Conservation (phyloP, 2,329 filamentous ascomycete species). For the Penicillium expansum region DNA sequence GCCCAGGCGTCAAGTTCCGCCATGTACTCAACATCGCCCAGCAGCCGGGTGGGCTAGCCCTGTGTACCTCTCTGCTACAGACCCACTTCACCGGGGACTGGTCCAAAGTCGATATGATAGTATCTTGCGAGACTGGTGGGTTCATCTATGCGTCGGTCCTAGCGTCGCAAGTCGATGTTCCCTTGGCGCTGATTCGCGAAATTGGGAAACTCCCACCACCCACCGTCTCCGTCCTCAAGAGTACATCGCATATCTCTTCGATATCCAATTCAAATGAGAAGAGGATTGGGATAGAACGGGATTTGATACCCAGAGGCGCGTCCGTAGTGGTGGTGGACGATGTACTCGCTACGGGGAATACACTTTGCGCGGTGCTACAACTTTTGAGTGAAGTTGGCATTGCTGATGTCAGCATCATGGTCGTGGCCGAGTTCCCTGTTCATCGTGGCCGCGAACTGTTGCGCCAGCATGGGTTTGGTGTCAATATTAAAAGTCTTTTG, state of each 20-base stretch:
- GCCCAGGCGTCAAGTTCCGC: constrained; percentile 53
- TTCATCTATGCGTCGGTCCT: constrained; percentile 56
- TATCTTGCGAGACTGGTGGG: constrained; percentile 57
- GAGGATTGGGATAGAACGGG: constrained; percentile 51
- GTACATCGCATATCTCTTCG: constrained; percentile 53
- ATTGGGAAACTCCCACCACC: constrained; percentile 60
- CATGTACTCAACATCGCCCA: constrained; percentile 58
- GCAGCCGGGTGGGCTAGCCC: constrained; percentile 49
- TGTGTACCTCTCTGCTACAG: constrained; percentile 54
- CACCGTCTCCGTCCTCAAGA: constrained; percentile 49
- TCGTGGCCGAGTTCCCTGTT: constrained; percentile 57
- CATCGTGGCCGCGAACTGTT: constrained; percentile 54
- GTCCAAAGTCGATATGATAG: constrained; percentile 48
- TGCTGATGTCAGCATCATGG: constrained; percentile 49
- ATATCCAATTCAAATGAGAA: constrained; percentile 37
- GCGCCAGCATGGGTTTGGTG: constrained; percentile 34
- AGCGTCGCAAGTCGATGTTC: constrained; percentile 41
- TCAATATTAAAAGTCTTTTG: neutral
- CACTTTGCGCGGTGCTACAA: constrained; percentile 53
- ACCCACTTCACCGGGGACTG: constrained; percentile 49
- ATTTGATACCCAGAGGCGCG: constrained; percentile 40
- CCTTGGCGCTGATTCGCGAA: constrained; percentile 53
- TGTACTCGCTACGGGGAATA: constrained; percentile 57
- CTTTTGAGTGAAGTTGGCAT: constrained; percentile 49
- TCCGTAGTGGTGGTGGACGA: constrained; percentile 60